These are phyloP conservation scores for Backusella psychrophila DNA, from an alignment of 192 early-diverging fungal species.

Conservation along the genomic window DNA sequence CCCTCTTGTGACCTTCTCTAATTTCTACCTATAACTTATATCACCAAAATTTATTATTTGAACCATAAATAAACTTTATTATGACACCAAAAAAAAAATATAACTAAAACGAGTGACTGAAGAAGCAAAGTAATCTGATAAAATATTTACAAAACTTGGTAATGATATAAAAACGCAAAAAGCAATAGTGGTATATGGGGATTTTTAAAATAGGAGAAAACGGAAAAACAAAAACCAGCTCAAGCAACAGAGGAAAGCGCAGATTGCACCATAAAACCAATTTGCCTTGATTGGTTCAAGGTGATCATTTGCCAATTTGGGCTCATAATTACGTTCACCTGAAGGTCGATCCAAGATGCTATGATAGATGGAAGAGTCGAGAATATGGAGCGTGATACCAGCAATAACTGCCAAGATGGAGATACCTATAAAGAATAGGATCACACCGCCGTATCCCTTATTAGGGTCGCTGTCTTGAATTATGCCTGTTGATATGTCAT, in stretches of 20 bases:
- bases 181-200: background rate
- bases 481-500: constrained; percentile 57
- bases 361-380: constrained; percentile 25
- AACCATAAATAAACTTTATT: background rate
- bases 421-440: constrained; percentile 29
- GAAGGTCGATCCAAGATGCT: constrained; percentile 25
- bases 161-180: background rate
- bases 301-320: constrained; percentile 5
- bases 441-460: constrained; percentile 33
- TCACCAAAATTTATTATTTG: background rate
- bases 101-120: background rate
- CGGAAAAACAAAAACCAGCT: constrained; percentile 31
- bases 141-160: background rate
- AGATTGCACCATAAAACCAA: constrained; percentile 22
- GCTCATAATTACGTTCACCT: background rate
- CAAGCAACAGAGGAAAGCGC: background rate
- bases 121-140: background rate
- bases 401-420: constrained; percentile 10
- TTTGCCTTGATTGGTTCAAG: constrained; percentile 4
- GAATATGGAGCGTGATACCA: constrained; percentile 15
- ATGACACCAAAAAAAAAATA: background rate
- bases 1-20: background rate
- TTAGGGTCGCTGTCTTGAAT: constrained; percentile 48
- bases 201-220: constrained; percentile 11
- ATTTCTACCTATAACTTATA: no score